Evolutionary conservation across 805 yeast genomes (phyloP).

Genomic region (Ogataea nitratoaversa): DNA sequence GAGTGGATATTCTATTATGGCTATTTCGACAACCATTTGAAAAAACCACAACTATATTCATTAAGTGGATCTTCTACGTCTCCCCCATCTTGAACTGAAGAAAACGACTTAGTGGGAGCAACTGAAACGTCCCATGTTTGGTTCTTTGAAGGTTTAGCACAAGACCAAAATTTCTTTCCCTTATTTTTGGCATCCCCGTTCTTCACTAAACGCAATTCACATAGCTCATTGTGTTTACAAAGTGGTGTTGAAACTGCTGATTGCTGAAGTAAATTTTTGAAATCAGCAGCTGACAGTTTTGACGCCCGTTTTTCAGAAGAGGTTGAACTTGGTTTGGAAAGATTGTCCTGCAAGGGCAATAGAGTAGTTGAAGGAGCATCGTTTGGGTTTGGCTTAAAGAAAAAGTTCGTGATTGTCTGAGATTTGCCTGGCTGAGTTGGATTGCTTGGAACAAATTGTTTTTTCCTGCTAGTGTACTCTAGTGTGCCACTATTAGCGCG

Average conservation of each 20-base stretch:
- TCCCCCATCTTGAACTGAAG: not conserved
- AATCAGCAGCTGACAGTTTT: conserved; percentile 13
- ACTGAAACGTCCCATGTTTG: conserved; percentile 28
- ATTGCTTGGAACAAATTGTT: conserved; percentile 4
- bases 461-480: conserved; percentile 21
- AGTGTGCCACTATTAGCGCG: too few species aligned
- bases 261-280: conserved; percentile 19
- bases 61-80: conserved; percentile 5
- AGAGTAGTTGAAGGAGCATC: not conserved
- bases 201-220: conserved; percentile 42
- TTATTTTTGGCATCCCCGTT: conserved; percentile 34
- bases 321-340: not conserved
- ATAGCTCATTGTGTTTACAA: conserved; percentile 46
- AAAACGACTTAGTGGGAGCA: not conserved
- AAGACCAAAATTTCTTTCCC: conserved; percentile 54
- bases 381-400: conserved; percentile 19
- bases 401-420: too few species aligned
- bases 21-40: conserved; percentile 47
- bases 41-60: conserved; percentile 46
- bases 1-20: too few species aligned
- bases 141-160: conserved; percentile 32
- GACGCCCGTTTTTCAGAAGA: not conserved
- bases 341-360: not conserved
- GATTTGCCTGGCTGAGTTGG: too few species aligned
- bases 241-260: conserved; percentile 29